Conservation (phyloP, 257 asterid species). For the Solanum sitiens region DNA sequence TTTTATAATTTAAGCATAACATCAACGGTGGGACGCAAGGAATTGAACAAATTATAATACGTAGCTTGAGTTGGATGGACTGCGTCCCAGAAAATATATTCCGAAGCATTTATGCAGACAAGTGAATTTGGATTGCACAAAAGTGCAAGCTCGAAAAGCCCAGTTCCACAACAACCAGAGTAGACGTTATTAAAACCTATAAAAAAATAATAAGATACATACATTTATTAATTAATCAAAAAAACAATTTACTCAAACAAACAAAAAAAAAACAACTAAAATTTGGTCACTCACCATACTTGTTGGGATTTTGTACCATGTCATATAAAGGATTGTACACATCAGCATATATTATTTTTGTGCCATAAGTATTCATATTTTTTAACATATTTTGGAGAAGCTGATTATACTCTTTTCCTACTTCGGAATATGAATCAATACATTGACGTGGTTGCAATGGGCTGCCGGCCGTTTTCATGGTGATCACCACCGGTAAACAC, state of each 20-base stretch:
- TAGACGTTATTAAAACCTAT: conserved; percentile 36
- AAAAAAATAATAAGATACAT: neutral
- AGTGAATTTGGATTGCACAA: conserved; percentile 30
- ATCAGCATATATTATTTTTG: conserved; percentile 20
- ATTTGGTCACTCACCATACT: conserved; percentile 29
- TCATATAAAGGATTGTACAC: conserved; percentile 29
- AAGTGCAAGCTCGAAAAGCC: conserved; percentile 22
- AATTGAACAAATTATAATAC: conserved; percentile 23
- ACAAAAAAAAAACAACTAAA: too few relatives aligned
- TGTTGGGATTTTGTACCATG: conserved; percentile 33
- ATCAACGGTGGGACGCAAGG: conserved; percentile 24
- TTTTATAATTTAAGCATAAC: neutral
- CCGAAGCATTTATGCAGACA: conserved; percentile 38
- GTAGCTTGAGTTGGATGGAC: conserved; percentile 62
- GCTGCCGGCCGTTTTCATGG: conserved; percentile 4
- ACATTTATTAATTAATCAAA: neutral
- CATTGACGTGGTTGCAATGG: conserved; percentile 30
- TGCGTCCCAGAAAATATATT: conserved; percentile 53
- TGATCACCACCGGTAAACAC: conserved; percentile 56
- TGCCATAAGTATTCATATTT: neutral
- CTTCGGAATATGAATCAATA: conserved; percentile 23
- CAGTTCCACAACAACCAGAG: conserved; percentile 62
- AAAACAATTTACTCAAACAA: neutral
- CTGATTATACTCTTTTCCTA: conserved; percentile 42
- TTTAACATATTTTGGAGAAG: conserved; percentile 18